phyloP scores from a whole-genome alignment of 495 filamentous ascomycete species.

The Trichoderma virens region DNA sequence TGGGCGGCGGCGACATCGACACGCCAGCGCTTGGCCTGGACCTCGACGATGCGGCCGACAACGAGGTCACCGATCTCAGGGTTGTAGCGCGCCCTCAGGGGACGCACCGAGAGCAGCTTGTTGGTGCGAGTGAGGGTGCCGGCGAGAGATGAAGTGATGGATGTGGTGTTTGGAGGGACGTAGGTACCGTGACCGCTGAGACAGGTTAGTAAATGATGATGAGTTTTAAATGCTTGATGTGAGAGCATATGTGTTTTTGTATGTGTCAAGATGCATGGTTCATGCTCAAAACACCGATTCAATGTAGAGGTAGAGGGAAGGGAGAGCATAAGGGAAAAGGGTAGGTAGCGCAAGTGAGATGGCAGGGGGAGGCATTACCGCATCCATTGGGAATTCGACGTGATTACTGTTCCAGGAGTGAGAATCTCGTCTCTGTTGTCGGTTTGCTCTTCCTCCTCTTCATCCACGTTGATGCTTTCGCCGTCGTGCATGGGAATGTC shows the following conservation, averaged over 20 bases:
- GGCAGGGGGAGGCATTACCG: constrained; percentile 38
- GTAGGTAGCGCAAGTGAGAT: background rate
- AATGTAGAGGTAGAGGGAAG: too few relatives aligned
- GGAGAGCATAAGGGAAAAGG: too few relatives aligned
- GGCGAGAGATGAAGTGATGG: constrained; percentile 78
- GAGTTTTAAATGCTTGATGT: background rate
- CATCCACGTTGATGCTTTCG: constrained; percentile 22
- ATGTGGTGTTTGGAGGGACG: constrained; percentile 47
- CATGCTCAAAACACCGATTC: too few relatives aligned
- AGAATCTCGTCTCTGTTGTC: constrained; percentile 46
- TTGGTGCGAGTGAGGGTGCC: constrained; percentile 86
- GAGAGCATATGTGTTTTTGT: background rate
- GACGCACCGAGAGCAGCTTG: constrained; percentile 85
- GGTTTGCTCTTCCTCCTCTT: constrained; percentile 18
- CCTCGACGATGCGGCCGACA: constrained; percentile 85
- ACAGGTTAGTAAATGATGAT: background rate
- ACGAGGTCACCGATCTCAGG: constrained; percentile 95
- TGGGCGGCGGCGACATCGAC: constrained; percentile 84
- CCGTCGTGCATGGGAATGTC: constrained; percentile 51
- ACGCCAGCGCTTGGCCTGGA: constrained; percentile 83
- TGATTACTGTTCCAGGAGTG: constrained; percentile 84
- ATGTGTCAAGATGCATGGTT: background rate
- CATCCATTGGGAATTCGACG: constrained; percentile 95
- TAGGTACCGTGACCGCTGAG: constrained; percentile 76
- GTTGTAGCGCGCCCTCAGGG: constrained; percentile 85